Evolutionary conservation across 2,329 filamentous ascomycete species (phyloP).

Genomic region (Aureobasidium sp.): DNA sequence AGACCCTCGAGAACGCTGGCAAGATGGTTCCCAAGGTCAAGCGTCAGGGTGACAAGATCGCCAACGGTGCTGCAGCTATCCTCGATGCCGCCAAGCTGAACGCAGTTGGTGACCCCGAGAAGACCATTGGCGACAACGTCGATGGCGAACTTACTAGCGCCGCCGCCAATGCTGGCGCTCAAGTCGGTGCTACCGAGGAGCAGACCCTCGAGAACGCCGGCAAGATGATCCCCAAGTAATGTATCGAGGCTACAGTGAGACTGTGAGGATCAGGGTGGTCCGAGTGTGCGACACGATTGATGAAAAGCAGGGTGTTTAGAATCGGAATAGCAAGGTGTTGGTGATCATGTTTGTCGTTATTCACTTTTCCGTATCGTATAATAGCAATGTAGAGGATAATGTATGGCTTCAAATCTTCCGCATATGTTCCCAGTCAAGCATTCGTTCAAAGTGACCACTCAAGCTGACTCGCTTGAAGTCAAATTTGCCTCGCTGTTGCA

Average conservation of each 20-base stretch:
- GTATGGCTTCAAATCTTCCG: too few relatives aligned
- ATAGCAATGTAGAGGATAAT: too few relatives aligned
- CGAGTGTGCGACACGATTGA: background rate
- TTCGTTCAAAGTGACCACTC: too few relatives aligned
- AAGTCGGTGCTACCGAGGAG: slow-evolving; percentile 19
- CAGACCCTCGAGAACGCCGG: slow-evolving; percentile 19
- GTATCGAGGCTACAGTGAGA: background rate
- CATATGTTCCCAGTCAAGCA: too few relatives aligned
- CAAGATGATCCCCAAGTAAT: slow-evolving; percentile 20
- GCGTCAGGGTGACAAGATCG: slow-evolving; percentile 24
- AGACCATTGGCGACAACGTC: slow-evolving; percentile 16
- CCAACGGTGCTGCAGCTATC: slow-evolving; percentile 19
- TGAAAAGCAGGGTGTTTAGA: background rate
- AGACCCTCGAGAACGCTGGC: slow-evolving; percentile 19
- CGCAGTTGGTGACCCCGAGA: background rate
- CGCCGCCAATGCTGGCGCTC: slow-evolving; percentile 18
- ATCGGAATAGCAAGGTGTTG: too few relatives aligned
- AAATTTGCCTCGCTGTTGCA: too few relatives aligned
- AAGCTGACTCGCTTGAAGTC: too few relatives aligned
- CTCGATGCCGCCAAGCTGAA: slow-evolving; percentile 13
- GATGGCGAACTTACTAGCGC: slow-evolving; percentile 20
- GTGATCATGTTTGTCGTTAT: too few relatives aligned
- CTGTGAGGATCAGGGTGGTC: background rate
- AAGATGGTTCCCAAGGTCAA: slow-evolving; percentile 13
- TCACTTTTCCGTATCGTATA: too few relatives aligned